phyloP scores from a whole-genome alignment of 768 basidiomycete species.

The Hemileccinum rubropunctum region DNA sequence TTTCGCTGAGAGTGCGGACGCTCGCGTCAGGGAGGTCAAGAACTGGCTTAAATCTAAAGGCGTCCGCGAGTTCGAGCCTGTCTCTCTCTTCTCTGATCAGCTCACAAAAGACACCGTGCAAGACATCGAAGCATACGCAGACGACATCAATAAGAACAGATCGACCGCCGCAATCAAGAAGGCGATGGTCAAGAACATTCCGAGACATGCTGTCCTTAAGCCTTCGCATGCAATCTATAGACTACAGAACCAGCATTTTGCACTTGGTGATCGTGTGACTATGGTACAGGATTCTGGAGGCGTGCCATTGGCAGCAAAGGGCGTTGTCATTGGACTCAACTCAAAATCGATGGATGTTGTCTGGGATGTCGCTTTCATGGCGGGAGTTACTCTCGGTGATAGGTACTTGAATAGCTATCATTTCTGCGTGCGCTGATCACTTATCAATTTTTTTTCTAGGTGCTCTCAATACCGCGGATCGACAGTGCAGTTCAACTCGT shows the following conservation, averaged over 20 bases:
- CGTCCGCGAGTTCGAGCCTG: constrained; percentile 87
- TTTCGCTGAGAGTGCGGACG: constrained; percentile 60
- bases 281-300: constrained; percentile 96
- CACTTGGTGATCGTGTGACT: constrained; percentile 88
- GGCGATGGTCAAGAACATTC: constrained; percentile 90
- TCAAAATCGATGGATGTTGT: constrained; percentile 89
- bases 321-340: constrained; percentile 89
- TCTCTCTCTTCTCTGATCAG: constrained; percentile 89
- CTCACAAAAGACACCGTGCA: constrained; percentile 84
- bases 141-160: constrained; percentile 61
- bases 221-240: constrained; percentile 88
- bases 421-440: background rate
- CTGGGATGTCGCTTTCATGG: constrained; percentile 96
- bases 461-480: constrained; percentile 93
- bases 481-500: constrained; percentile 81
- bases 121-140: constrained; percentile 76
- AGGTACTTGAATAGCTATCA: constrained; percentile 43
- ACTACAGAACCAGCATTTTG: constrained; percentile 84
- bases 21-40: constrained; percentile 71
- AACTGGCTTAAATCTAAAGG: constrained; percentile 85
- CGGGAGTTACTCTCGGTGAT: constrained; percentile 82
- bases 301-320: constrained; percentile 88
- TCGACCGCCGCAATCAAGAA: constrained; percentile 72
- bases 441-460: constrained; percentile 35
- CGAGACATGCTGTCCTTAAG: constrained; percentile 89